phyloP scores from a whole-genome alignment of 768 basidiomycete genomes.

The Rhodosporidiobolus odoratus region DNA sequence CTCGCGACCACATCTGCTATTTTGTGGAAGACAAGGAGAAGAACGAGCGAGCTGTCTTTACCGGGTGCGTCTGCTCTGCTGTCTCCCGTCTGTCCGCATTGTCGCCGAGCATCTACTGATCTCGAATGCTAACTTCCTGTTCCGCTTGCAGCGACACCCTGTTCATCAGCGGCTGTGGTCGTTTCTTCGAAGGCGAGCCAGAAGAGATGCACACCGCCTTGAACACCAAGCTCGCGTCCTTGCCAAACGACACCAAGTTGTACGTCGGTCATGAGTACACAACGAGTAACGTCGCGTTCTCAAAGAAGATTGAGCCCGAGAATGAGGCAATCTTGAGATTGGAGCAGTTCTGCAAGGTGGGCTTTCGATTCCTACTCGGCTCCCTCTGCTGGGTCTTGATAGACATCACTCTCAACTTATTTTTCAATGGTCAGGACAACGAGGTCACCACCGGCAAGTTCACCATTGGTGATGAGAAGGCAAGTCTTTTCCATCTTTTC shows the following conservation, averaged over 20 bases:
- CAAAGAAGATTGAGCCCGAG: conserved; percentile 45
- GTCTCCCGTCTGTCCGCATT: background rate
- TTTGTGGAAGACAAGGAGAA: conserved; percentile 59
- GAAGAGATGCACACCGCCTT: conserved; percentile 69
- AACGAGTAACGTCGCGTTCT: conserved; percentile 32
- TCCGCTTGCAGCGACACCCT: conserved; percentile 44
- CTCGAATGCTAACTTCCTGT: background rate
- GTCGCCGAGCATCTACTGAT: background rate
- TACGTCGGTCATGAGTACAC: conserved; percentile 95
- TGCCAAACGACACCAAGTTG: conserved; percentile 73
- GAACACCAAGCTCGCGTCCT: conserved; percentile 58
- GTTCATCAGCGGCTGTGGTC: conserved; percentile 66
- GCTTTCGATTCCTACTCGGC: background rate
- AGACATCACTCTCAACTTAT: background rate
- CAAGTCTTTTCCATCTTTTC: background rate
- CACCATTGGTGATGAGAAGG: conserved; percentile 85
- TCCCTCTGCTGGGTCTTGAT: background rate
- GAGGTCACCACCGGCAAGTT: conserved; percentile 68
- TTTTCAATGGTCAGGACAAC: conserved; percentile 49
- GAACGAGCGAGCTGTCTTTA: conserved; percentile 72
- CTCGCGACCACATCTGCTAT: conserved; percentile 93
- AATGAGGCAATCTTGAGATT: conserved; percentile 62
- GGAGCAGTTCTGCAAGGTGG: conserved; percentile 51
- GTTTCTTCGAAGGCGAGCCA: conserved; percentile 75
- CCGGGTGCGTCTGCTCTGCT: conserved; percentile 57